Evolutionary conservation across 768 basidiomycete species (phyloP).

Genomic region (Suillus ampliporus): DNA sequence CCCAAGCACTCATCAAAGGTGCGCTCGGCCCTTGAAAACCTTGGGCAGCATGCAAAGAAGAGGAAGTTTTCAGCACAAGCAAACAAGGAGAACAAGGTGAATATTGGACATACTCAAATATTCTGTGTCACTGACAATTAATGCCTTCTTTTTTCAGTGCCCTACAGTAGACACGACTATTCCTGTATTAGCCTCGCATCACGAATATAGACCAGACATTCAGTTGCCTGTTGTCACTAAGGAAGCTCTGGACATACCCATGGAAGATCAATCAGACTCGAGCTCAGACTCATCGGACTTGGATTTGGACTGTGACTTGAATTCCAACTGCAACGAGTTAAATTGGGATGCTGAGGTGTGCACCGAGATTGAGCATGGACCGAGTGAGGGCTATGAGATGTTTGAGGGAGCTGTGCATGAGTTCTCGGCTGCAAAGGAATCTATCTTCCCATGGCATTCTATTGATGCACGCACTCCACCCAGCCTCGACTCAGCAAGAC

Average conservation of each 20-base stretch:
- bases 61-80: background rate
- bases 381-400: background rate
- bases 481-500: background rate
- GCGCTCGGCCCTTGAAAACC: constrained; percentile 8
- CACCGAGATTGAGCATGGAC: background rate
- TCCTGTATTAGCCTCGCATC: background rate
- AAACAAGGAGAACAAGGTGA: constrained; percentile 1
- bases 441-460: background rate
- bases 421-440: no score
- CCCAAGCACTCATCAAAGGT: constrained; percentile 1
- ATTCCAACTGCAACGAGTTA: background rate
- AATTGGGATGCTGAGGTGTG: no score
- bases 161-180: background rate
- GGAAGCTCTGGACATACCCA: background rate
- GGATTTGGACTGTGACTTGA: background rate
- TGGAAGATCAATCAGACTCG: background rate
- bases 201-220: constrained; percentile 4
- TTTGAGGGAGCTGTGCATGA: background rate
- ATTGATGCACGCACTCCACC: background rate
- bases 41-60: constrained; percentile 4
- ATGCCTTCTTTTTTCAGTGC: background rate
- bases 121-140: background rate
- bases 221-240: background rate
- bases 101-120: background rate
- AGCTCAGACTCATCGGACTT: background rate